Conservation (phyloP, 192 early-diverging fungal genomes). For the Gonapodya sp. region DNA sequence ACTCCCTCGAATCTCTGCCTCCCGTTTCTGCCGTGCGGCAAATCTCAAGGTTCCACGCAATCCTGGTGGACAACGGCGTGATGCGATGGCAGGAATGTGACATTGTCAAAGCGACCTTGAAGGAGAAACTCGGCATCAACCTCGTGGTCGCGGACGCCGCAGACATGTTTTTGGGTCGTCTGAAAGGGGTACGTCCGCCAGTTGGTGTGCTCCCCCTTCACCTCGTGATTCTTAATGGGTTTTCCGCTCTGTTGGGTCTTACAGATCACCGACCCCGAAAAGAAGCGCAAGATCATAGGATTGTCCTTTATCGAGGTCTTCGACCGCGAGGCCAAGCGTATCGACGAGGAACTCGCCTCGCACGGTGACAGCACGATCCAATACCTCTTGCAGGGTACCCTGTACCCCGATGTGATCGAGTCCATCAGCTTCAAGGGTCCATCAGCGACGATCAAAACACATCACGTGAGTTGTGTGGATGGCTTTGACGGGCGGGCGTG, state of each 20-base stretch:
- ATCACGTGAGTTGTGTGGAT: slow-evolving; percentile 56
- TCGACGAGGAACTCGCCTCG: slow-evolving; percentile 68
- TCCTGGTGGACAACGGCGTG: slow-evolving; percentile 96
- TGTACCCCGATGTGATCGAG: slow-evolving; percentile 99
- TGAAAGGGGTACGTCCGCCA: slow-evolving; percentile 64
- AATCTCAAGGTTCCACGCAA: slow-evolving; percentile 68
- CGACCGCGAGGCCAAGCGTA: slow-evolving; percentile 80
- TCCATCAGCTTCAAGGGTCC: slow-evolving; percentile 98
- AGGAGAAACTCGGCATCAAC: slow-evolving; percentile 90
- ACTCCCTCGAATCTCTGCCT: not conserved
- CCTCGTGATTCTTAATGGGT: no score
- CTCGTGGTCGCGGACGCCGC: slow-evolving; percentile 82
- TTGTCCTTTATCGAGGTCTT: slow-evolving; percentile 99
- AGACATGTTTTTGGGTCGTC: slow-evolving; percentile 69
- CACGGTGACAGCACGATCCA: slow-evolving; percentile 71
- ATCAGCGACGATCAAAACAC: slow-evolving; percentile 96
- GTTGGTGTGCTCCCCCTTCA: no score
- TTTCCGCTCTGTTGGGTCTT: no score
- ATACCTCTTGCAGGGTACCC: slow-evolving; percentile 92
- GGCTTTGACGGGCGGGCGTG: not conserved
- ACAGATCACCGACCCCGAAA: slow-evolving; percentile 78
- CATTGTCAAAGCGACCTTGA: slow-evolving; percentile 70
- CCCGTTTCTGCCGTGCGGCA: no score
- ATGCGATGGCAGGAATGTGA: slow-evolving; percentile 96
- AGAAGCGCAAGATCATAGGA: slow-evolving; percentile 98